Conservation (phyloP, 345 rosid species). For the Dipteronia sinensis region DNA sequence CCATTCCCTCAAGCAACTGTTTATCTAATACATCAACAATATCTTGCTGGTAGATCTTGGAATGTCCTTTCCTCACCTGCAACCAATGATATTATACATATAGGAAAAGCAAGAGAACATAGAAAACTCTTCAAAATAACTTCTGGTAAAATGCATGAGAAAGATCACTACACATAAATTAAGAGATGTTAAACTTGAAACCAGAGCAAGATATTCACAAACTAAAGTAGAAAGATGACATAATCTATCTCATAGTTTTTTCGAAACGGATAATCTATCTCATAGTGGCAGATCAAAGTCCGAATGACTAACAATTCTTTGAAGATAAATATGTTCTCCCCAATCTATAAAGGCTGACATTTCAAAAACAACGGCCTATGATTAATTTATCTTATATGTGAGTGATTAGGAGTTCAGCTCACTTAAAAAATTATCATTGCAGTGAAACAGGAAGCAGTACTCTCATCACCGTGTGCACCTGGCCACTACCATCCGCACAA, state of each 20-base stretch:
- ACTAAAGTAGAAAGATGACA: constrained; percentile 13
- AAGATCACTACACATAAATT: not conserved
- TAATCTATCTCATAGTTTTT: constrained; percentile 2
- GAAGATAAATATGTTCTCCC: not conserved
- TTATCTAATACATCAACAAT: constrained; percentile 89
- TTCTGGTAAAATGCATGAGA: constrained; percentile 17
- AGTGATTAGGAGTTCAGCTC: not conserved
- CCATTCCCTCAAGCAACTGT: constrained; percentile 98
- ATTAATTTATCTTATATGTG: not conserved
- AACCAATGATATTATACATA: constrained; percentile 17
- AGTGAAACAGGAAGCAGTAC: not conserved
- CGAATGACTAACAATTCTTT: not conserved
- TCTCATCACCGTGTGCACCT: not conserved
- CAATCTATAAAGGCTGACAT: too few relatives aligned
- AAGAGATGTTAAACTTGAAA: constrained; percentile 11
- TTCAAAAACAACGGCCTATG: not conserved
- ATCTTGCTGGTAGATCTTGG: constrained; percentile 83
- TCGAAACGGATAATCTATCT: constrained; percentile 10
- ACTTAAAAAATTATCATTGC: not conserved
- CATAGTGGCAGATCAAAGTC: not conserved
- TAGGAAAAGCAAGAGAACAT: constrained; percentile 14
- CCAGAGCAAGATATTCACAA: not conserved
- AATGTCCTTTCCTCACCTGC: constrained; percentile 90
- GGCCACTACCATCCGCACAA: not conserved
- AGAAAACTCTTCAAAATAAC: constrained; percentile 1